A percentile compares a stretch with the other conserved stretches of the same genome.
phyloP scores from a whole-genome alignment of 768 basidiomycete species.

The Phallus indusiatus region DNA sequence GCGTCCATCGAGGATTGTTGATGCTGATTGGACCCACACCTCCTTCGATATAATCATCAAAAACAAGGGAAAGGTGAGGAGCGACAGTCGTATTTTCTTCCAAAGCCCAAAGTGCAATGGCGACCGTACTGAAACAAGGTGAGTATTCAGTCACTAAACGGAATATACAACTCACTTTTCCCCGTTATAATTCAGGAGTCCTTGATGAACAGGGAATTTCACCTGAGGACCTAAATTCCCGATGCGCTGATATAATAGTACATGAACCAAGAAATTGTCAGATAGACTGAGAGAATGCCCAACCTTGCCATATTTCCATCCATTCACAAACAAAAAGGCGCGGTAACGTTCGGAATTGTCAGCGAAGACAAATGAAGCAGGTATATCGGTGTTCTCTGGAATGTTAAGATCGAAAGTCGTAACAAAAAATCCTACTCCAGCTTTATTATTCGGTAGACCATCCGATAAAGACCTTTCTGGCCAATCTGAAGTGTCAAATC shows the following conservation, averaged over 20 bases:
- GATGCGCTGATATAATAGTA: neutral
- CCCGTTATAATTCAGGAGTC: conserved; percentile 66
- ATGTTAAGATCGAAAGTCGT: conserved; percentile 60
- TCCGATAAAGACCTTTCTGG: conserved; percentile 39
- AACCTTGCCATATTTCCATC: conserved; percentile 84
- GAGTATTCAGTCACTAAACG: neutral
- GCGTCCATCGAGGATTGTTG: conserved; percentile 48
- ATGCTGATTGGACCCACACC: conserved; percentile 45
- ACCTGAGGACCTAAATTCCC: conserved; percentile 51
- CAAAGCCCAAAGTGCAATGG: conserved; percentile 64
- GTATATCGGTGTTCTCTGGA: conserved; percentile 49
- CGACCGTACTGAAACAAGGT: conserved; percentile 16
- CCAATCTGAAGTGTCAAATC: conserved; percentile 56
- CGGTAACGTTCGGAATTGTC: conserved; percentile 62
- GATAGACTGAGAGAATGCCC: conserved; percentile 57
- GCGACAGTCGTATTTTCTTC: conserved; percentile 33
- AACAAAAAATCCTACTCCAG: conserved; percentile 80
- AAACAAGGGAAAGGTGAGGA: conserved; percentile 42
- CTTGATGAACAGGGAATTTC: conserved; percentile 76
- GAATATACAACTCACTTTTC: conserved; percentile 40
- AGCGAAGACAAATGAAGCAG: conserved; percentile 58
- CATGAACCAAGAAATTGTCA: neutral
- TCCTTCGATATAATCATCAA: conserved; percentile 53
- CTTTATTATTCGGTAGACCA: conserved; percentile 45
- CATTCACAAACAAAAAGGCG: conserved; percentile 68